Conservation (phyloP, 352 stramenopile species). For the Peronospora farinosa region DNA sequence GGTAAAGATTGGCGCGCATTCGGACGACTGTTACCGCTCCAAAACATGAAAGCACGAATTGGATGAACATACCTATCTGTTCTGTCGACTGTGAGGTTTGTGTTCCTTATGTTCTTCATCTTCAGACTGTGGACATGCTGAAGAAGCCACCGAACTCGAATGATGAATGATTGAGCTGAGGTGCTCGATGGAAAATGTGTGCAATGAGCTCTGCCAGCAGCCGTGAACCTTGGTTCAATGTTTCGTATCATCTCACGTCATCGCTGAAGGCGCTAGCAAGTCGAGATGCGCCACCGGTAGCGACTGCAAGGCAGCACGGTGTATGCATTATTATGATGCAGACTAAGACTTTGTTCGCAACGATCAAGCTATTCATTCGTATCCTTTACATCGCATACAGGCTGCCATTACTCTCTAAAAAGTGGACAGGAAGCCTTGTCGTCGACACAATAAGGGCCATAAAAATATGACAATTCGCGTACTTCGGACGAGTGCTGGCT, state of each 20-base stretch:
- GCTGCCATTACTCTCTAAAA: not conserved
- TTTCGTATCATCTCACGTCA: slow-evolving; percentile 29
- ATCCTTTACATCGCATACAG: too few species aligned
- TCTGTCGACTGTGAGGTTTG: not conserved
- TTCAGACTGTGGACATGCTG: slow-evolving; percentile 6
- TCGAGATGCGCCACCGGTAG: too few species aligned
- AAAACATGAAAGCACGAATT: slow-evolving; percentile 29
- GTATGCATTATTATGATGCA: too few species aligned
- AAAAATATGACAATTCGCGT: too few species aligned
- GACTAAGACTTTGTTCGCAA: too few species aligned
- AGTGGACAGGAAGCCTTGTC: not conserved
- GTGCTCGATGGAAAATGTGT: too few species aligned
- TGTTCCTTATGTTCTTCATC: slow-evolving; percentile 5
- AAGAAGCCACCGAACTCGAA: slow-evolving; percentile 13
- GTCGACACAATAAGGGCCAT: slow-evolving; percentile 1
- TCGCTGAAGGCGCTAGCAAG: slow-evolving; percentile 4
- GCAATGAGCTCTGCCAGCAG: slow-evolving; percentile 30
- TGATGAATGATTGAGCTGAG: slow-evolving; percentile 30
- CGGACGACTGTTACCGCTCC: slow-evolving; percentile 1
- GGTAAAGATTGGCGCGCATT: slow-evolving; percentile 19
- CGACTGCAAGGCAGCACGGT: too few species aligned
- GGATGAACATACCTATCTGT: slow-evolving; percentile 15
- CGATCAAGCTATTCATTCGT: too few species aligned
- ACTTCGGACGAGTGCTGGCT: too few species aligned
- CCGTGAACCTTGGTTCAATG: slow-evolving; percentile 7